Evolutionary conservation across 1,284 basidiomycete genomes (phyloP).

Genomic region (Apiotrichum brassicae): DNA sequence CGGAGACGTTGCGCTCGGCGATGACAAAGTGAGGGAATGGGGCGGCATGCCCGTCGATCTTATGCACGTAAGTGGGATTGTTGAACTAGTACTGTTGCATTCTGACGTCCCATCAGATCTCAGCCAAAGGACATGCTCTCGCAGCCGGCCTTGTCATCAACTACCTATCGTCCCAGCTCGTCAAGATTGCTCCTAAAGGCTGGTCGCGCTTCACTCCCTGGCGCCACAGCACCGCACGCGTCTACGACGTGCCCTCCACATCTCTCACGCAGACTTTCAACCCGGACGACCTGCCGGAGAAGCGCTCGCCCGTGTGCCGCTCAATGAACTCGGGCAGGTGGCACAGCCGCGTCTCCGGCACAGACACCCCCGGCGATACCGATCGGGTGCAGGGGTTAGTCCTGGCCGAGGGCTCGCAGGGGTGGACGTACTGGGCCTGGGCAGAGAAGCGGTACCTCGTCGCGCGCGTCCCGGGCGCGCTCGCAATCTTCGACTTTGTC

Average conservation of each 20-base stretch:
- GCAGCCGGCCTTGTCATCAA: slow-evolving; percentile 36
- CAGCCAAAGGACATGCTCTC: slow-evolving; percentile 36
- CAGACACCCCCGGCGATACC: background rate
- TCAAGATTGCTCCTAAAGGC: slow-evolving; percentile 3
- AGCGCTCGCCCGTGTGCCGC: slow-evolving; percentile 28
- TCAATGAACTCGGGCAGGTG: slow-evolving; percentile 31
- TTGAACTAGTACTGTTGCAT: too few species aligned
- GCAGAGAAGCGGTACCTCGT: slow-evolving; percentile 38
- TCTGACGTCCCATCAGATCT: slow-evolving; percentile 26
- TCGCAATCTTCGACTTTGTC: slow-evolving; percentile 31
- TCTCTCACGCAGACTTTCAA: slow-evolving; percentile 10
- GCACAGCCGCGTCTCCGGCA: slow-evolving; percentile 20
- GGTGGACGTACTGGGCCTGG: slow-evolving; percentile 29
- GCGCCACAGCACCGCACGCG: slow-evolving; percentile 5
- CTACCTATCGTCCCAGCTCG: slow-evolving; percentile 32
- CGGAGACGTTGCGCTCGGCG: slow-evolving; percentile 25
- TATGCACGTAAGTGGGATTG: slow-evolving; percentile 37
- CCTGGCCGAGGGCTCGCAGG: background rate
- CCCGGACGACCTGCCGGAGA: slow-evolving; percentile 6
- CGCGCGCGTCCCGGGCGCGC: slow-evolving; percentile 27
- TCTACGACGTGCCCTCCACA: slow-evolving; percentile 9
- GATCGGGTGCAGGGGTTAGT: slow-evolving; percentile 1
- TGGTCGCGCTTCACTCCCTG: slow-evolving; percentile 2
- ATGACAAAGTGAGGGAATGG: slow-evolving; percentile 39
- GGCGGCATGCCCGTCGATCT: slow-evolving; percentile 39